Conservation (phyloP, 2,329 filamentous ascomycete genomes). For the Albophoma yamanashiensis region DNA sequence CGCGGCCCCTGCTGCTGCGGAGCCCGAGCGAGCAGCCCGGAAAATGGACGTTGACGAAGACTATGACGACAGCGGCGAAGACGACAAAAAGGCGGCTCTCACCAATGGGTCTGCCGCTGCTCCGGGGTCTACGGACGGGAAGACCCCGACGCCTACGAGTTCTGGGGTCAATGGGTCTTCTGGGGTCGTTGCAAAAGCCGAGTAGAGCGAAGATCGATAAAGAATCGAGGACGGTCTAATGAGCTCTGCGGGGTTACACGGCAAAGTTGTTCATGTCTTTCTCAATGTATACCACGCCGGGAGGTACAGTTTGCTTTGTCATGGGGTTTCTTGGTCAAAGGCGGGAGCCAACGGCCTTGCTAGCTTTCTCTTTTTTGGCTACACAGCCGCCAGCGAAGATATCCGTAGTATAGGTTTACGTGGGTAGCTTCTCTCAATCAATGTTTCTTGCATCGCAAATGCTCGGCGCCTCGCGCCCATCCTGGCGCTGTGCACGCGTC, state of each 20-base stretch:
- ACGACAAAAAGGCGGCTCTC: slow-evolving; percentile 54
- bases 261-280: slow-evolving; percentile 6
- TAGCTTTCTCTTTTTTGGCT: slow-evolving; percentile 16
- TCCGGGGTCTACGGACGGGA: slow-evolving; percentile 39
- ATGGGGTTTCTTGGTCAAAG: not conserved
- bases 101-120: slow-evolving; percentile 34
- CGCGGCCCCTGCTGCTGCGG: slow-evolving; percentile 43
- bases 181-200: slow-evolving; percentile 29
- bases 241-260: slow-evolving; percentile 14
- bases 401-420: slow-evolving; percentile 8
- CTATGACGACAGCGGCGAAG: slow-evolving; percentile 89
- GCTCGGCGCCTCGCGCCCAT: not conserved
- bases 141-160: slow-evolving; percentile 36
- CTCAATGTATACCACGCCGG: slow-evolving; percentile 10
- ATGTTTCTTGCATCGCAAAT: not conserved
- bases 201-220: slow-evolving; percentile 16
- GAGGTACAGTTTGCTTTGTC: slow-evolving; percentile 11
- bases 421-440: not conserved
- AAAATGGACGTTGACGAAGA: slow-evolving; percentile 98
- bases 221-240: slow-evolving; percentile 8
- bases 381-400: slow-evolving; percentile 15
- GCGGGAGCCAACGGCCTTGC: not conserved
- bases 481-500: no score
- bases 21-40: slow-evolving; percentile 72
- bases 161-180: slow-evolving; percentile 31